These are phyloP conservation scores for Firmiana major DNA, from an alignment of 345 rosid genomes.

Conservation along the genomic window DNA sequence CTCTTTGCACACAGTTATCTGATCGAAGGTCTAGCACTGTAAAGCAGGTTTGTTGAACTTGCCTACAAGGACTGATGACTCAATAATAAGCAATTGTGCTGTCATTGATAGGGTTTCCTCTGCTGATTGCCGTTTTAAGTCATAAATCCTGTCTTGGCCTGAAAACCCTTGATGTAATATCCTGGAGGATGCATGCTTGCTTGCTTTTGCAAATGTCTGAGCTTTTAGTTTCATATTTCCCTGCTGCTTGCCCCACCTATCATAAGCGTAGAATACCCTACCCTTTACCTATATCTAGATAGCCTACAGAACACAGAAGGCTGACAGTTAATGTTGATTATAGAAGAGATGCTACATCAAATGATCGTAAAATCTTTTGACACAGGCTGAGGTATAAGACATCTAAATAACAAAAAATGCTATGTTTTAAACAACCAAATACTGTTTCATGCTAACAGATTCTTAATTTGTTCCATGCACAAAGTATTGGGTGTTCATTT, in stretches of 20 bases:
- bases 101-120: neutral
- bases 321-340: neutral
- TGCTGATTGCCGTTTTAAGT: neutral
- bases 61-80: neutral
- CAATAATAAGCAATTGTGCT: neutral
- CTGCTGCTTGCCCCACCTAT: neutral
- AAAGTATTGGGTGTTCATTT: neutral
- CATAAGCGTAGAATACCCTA: neutral
- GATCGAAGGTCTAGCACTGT: slow-evolving; percentile 91
- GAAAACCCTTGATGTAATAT: neutral
- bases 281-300: neutral
- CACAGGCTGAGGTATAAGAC: neutral
- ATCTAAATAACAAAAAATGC: neutral
- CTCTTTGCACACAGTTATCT: slow-evolving; percentile 71
- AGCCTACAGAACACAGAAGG: neutral
- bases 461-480: neutral
- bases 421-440: neutral
- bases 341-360: neutral
- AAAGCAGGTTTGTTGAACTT: slow-evolving; percentile 61
- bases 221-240: neutral
- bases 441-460: neutral
- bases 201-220: neutral
- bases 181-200: neutral
- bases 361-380: neutral
- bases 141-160: neutral